Evolutionary conservation across 805 yeast genomes (phyloP).

Genomic region (Saccharomycopsis amapae): DNA sequence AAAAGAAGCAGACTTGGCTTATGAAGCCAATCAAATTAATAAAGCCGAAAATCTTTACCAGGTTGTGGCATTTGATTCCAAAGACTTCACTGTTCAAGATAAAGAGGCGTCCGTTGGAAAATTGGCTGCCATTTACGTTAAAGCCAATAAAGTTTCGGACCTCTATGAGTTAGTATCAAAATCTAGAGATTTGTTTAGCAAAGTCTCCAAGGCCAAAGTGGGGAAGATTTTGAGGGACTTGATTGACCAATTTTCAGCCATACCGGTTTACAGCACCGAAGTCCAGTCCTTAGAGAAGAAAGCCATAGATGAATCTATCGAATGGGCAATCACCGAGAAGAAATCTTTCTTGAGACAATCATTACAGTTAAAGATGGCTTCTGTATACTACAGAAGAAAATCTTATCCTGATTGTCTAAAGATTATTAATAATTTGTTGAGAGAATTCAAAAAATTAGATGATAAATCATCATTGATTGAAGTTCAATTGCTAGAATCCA

Average conservation of each 20-base stretch:
- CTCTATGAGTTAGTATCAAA: conserved; percentile 56
- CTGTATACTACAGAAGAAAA: conserved; percentile 60
- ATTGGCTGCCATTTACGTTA: conserved; percentile 65
- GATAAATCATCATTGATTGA: conserved; percentile 94
- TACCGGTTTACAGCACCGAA: conserved; percentile 54
- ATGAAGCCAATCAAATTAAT: conserved; percentile 38
- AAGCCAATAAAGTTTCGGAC: conserved; percentile 39
- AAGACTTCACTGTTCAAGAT: conserved; percentile 40
- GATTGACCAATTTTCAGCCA: conserved; percentile 67
- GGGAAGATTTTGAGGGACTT: conserved; percentile 82
- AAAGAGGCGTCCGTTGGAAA: conserved; percentile 69
- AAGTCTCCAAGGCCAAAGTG: conserved; percentile 87
- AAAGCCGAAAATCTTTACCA: conserved; percentile 57
- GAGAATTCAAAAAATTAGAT: conserved; percentile 87
- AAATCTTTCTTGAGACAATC: conserved; percentile 86
- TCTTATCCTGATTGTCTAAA: conserved; percentile 62
- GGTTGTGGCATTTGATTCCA: conserved; percentile 35
- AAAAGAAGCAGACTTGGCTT: conserved; percentile 57
- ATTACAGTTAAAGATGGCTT: conserved; percentile 75
- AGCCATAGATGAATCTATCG: conserved; percentile 71
- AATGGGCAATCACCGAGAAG: conserved; percentile 79
- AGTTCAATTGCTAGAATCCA: conserved; percentile 85
- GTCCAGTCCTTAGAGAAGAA: conserved; percentile 22
- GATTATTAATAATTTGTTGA: conserved; percentile 62
- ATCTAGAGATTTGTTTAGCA: conserved; percentile 64